A percentile compares a stretch with the other conserved stretches of the same genome.
phyloP scores from a whole-genome alignment of 192 early-diverging fungal species.

The Geranomyces michiganensis region DNA sequence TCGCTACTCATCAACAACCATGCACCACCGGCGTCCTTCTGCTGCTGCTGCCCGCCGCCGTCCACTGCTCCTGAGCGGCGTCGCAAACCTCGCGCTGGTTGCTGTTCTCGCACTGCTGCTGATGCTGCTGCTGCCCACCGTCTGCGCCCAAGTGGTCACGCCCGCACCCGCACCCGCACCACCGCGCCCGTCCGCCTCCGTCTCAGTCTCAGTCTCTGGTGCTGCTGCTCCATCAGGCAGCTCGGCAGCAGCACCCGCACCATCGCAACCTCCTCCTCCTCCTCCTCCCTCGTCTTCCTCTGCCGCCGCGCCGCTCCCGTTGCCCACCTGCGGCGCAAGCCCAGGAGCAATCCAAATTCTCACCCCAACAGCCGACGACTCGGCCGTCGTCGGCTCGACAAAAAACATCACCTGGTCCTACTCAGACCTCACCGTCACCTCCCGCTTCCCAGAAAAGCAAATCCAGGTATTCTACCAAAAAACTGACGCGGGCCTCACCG shows the following conservation, averaged over 20 bases:
- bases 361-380: slow-evolving; percentile 2
- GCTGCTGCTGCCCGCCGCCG: no score
- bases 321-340: slow-evolving; percentile 21
- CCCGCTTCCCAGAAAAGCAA: slow-evolving; percentile 20
- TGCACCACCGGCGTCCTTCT: no score
- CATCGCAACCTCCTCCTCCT: neutral
- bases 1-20: no score
- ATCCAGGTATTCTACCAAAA: slow-evolving; percentile 33
- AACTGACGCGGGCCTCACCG: neutral
- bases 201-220: no score
- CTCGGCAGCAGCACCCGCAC: neutral
- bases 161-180: no score
- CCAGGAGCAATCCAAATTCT: slow-evolving; percentile 28
- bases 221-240: no score
- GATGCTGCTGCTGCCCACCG: no score
- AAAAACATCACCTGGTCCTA: slow-evolving; percentile 41
- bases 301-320: slow-evolving; percentile 5
- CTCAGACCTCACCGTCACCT: slow-evolving; percentile 23
- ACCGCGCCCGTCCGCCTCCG: no score
- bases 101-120: no score
- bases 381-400: slow-evolving; percentile 24
- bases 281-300: neutral
- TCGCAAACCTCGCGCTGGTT: no score
- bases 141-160: no score
- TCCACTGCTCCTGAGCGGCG: no score